Conservation (phyloP, 768 basidiomycete genomes). For the Boletales sp. region DNA sequence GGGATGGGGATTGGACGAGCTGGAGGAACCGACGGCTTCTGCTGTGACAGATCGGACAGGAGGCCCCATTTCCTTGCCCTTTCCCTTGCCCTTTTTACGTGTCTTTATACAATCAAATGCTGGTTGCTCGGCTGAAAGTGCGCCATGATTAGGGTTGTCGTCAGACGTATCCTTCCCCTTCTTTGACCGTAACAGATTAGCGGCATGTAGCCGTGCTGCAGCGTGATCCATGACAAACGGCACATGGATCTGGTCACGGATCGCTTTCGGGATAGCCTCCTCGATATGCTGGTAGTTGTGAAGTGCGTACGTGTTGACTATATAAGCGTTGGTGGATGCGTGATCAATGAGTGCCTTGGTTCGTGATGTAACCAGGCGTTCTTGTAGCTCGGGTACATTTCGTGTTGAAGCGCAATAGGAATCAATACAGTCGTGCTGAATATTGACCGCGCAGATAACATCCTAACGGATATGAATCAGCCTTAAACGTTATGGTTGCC, state of each 20-base stretch:
- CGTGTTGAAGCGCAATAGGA: not conserved
- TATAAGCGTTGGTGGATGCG: not conserved
- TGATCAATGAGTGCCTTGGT: not conserved
- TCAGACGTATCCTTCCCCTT: not conserved
- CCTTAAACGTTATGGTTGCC: too few relatives aligned
- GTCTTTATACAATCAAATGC: not conserved
- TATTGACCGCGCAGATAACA: not conserved
- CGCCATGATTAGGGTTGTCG: not conserved
- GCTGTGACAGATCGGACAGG: not conserved
- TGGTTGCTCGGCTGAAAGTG: not conserved
- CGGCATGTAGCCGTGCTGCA: not conserved
- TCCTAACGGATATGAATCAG: not conserved
- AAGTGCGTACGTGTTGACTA: not conserved
- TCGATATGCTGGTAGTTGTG: conserved; percentile 1
- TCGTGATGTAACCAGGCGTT: not conserved
- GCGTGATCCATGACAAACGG: not conserved
- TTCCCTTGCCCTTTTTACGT: not conserved
- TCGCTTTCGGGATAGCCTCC: not conserved
- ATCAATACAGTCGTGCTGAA: not conserved
- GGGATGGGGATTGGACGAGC: too few relatives aligned
- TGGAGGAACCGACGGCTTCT: too few relatives aligned
- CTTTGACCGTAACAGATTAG: not conserved
- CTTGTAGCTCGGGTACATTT: not conserved
- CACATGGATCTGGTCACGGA: not conserved
- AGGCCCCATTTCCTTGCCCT: not conserved